phyloP scores from a whole-genome alignment of 176 grass and related monocot genomes.

The Tuctoria greenei region DNA sequence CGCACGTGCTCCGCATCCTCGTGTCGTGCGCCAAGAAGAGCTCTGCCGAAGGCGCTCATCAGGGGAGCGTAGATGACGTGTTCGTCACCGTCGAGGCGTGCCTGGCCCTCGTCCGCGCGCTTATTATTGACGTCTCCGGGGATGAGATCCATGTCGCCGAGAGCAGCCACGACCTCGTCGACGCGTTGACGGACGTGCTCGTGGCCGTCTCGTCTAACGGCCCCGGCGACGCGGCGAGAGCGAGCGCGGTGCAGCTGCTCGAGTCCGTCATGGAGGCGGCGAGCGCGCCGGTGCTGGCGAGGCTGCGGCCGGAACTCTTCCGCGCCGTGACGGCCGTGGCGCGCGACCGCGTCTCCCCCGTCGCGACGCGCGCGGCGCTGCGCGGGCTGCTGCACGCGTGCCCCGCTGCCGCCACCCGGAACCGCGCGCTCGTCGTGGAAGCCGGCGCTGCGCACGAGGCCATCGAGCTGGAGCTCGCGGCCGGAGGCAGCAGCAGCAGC shows the following conservation, averaged over 20 bases:
- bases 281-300: neutral
- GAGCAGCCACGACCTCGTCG: conserved; percentile 31
- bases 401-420: conserved; percentile 9
- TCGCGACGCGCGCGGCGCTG: conserved; percentile 42
- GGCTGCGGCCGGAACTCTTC: conserved; percentile 38
- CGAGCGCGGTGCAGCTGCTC: conserved; percentile 24
- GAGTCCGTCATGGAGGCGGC: conserved; percentile 17
- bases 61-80: neutral
- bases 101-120: conserved; percentile 27
- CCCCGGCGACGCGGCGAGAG: neutral
- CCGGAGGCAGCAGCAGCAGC: neutral
- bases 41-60: neutral
- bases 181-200: conserved; percentile 37
- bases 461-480: conserved; percentile 44
- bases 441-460: conserved; percentile 41
- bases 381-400: conserved; percentile 26
- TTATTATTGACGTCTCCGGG: conserved; percentile 14
- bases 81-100: conserved; percentile 10
- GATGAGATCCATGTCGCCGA: conserved; percentile 20
- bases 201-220: neutral
- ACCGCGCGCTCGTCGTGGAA: conserved; percentile 33
- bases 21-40: conserved; percentile 11
- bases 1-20: conserved; percentile 21
- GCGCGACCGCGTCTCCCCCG: conserved; percentile 27
- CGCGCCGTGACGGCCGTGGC: conserved; percentile 29